Conservation (phyloP, 371 early-diverging fungal genomes). For the Actinomucor elegans region DNA sequence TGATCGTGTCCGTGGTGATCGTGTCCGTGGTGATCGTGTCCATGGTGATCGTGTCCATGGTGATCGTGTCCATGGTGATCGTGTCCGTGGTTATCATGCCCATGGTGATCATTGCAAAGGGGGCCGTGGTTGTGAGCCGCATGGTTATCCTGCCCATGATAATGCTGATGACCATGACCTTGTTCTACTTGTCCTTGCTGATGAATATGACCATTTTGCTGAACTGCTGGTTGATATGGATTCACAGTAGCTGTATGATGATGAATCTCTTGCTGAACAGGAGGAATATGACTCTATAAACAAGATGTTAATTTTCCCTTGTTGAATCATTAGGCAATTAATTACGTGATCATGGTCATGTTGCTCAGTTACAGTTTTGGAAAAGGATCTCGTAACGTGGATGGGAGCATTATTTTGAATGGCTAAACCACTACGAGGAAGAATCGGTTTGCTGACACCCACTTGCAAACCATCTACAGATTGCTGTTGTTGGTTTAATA, state of each 20-base stretch:
- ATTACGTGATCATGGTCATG: neutral
- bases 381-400: constrained; percentile 3
- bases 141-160: constrained; percentile 16
- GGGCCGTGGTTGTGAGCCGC: neutral
- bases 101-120: constrained; percentile 21
- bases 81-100: constrained; percentile 13
- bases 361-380: neutral
- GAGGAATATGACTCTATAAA: too few relatives aligned
- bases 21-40: constrained; percentile 22
- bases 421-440: constrained; percentile 12
- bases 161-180: constrained; percentile 11
- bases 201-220: neutral
- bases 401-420: constrained; percentile 18
- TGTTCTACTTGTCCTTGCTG: constrained; percentile 5
- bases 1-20: constrained; percentile 11
- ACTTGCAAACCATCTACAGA: constrained; percentile 12
- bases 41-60: constrained; percentile 10
- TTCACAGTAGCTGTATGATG: neutral
- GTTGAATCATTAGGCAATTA: too few relatives aligned
- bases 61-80: constrained; percentile 12
- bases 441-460: constrained; percentile 1
- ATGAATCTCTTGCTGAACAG: neutral
- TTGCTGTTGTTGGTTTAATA: constrained; percentile 1
- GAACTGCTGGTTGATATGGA: neutral
- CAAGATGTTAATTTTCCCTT: too few relatives aligned